A percentile compares a stretch with the other conserved stretches of the same genome.
Evolutionary conservation across 176 grass and related monocot species (phyloP).

Genomic region (Eragrostis nindensis): DNA sequence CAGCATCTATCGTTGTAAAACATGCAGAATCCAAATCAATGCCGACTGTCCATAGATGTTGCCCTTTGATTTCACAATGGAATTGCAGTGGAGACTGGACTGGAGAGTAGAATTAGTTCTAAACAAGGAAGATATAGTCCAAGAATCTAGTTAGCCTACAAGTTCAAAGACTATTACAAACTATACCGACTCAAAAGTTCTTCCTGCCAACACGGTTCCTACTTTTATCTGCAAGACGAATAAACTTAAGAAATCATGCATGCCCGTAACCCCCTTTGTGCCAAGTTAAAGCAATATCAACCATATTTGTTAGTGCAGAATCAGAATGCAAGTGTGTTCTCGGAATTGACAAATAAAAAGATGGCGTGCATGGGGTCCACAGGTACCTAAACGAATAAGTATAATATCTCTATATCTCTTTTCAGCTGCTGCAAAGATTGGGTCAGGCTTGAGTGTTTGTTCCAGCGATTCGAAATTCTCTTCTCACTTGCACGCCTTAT

Average conservation of each 20-base stretch:
- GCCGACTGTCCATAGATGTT: conserved; percentile 22
- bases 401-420: conserved; percentile 98
- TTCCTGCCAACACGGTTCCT: conserved; percentile 66
- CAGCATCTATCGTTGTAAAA: conserved; percentile 38
- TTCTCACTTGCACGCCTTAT: conserved; percentile 51
- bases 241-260: conserved; percentile 37
- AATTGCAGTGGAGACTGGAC: conserved; percentile 37
- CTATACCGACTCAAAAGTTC: conserved; percentile 49
- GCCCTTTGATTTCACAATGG: conserved; percentile 30
- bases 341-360: conserved; percentile 62
- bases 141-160: conserved; percentile 38
- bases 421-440: conserved; percentile 65
- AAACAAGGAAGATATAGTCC: conserved; percentile 38
- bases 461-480: conserved; percentile 68
- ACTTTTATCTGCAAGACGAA: conserved; percentile 48
- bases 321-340: conserved; percentile 65
- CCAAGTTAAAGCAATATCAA: conserved; percentile 59
- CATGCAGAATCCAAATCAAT: conserved; percentile 49
- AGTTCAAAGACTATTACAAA: conserved; percentile 38
- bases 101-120: conserved; percentile 42
- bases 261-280: conserved; percentile 38
- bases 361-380: conserved; percentile 49
- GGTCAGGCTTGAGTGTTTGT: conserved; percentile 58
- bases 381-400: conserved; percentile 78
- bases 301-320: conserved; percentile 63